These are phyloP conservation scores for Alectoria sarmentosa DNA, from an alignment of 495 filamentous ascomycete species.

Conservation along the genomic window DNA sequence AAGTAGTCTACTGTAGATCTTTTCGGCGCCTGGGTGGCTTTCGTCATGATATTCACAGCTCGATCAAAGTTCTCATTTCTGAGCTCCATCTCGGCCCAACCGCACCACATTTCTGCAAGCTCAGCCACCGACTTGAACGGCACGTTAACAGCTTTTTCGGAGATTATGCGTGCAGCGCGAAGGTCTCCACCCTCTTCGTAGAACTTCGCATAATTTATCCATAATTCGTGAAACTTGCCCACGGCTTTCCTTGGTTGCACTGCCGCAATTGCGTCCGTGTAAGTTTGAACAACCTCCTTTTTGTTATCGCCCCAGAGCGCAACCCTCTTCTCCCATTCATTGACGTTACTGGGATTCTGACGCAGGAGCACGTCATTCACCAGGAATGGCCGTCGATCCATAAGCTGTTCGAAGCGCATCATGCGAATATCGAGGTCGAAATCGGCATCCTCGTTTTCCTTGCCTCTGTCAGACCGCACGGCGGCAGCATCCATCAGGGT, in stretches of 20 bases:
- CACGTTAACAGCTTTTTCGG: conserved; percentile 97
- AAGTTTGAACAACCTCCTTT: conserved; percentile 84
- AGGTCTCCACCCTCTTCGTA: conserved; percentile 89
- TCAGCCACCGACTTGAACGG: conserved; percentile 93
- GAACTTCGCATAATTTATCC: conserved; percentile 96
- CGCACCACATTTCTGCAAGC: conserved; percentile 95
- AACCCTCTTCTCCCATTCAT: conserved; percentile 95
- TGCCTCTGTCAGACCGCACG: conserved; percentile 70
- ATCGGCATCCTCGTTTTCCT: conserved; percentile 77
- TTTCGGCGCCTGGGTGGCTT: conserved; percentile 92
- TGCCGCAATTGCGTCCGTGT: conserved; percentile 86
- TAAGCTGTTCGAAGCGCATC: conserved; percentile 96
- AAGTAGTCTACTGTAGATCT: conserved; percentile 96
- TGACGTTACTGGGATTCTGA: conserved; percentile 94
- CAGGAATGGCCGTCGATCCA: conserved; percentile 94
- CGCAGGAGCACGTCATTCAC: conserved; percentile 93
- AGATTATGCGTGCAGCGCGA: conserved; percentile 77
- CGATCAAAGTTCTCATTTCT: conserved; percentile 93
- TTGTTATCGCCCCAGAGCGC: conserved; percentile 94
- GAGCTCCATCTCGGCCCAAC: conserved; percentile 97
- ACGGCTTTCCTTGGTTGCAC: conserved; percentile 93
- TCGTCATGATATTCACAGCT: conserved; percentile 92
- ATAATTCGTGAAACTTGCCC: conserved; percentile 89
- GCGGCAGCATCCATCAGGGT: conserved; percentile 85
- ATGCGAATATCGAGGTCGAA: conserved; percentile 96